Conservation (phyloP, 2,329 filamentous ascomycete genomes). For the Sarocladiaceae sp. region DNA sequence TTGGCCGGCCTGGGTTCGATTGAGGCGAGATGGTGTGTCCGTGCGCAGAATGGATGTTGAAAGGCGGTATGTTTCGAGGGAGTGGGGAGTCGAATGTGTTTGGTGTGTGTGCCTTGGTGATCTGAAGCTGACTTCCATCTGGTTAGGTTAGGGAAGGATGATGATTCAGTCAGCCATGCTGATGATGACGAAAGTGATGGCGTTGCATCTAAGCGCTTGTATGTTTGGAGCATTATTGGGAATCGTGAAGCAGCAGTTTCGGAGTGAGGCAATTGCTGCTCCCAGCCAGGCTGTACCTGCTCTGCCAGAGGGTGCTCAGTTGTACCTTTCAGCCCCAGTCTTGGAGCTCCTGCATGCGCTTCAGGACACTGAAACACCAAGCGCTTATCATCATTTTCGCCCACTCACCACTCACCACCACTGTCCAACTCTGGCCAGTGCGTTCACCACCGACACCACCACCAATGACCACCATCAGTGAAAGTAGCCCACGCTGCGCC, state of each 20-base stretch:
- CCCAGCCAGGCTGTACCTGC: not conserved
- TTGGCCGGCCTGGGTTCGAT: not conserved
- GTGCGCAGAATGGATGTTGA: conserved; percentile 7
- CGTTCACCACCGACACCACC: not conserved
- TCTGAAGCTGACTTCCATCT: too few relatives aligned
- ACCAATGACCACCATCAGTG: not conserved
- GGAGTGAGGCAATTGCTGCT: not conserved
- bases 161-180: not conserved
- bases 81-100: not conserved
- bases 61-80: conserved; percentile 9
- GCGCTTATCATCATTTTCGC: conserved; percentile 3
- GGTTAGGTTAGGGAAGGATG: not conserved
- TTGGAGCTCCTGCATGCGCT: not conserved
- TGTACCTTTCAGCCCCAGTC: not conserved
- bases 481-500: not conserved
- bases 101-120: not conserved
- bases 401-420: not conserved
- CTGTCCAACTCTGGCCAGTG: not conserved
- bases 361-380: conserved; percentile 3
- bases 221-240: too few relatives aligned
- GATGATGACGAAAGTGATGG: not conserved
- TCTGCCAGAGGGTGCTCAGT: too few relatives aligned
- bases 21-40: conserved; percentile 1
- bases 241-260: not conserved
- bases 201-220: not conserved